Conservation (phyloP, 2,329 filamentous ascomycete genomes). For the Zymoseptoria crescenta region DNA sequence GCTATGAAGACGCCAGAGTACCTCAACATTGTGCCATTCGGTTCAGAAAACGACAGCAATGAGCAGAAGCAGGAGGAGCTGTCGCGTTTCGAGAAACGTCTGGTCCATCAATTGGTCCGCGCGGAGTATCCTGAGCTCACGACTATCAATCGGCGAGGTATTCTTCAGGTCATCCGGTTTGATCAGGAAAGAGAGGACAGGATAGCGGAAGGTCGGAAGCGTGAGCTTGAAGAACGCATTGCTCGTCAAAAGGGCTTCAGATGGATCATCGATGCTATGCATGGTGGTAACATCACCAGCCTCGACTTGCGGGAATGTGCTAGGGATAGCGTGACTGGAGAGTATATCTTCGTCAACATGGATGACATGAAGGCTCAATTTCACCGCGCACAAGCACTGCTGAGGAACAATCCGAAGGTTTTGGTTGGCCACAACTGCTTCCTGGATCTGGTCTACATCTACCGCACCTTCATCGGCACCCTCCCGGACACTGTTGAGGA, state of each 20-base stretch:
- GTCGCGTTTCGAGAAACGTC: slow-evolving; percentile 54
- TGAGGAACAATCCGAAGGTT: slow-evolving; percentile 42
- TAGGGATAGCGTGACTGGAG: slow-evolving; percentile 28
- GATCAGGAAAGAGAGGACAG: slow-evolving; percentile 39
- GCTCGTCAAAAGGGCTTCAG: slow-evolving; percentile 41
- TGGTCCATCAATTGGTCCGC: slow-evolving; percentile 60
- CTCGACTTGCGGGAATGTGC: slow-evolving; percentile 34
- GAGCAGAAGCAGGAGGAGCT: slow-evolving; percentile 28
- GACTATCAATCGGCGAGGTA: slow-evolving; percentile 36
- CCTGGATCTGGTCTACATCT: slow-evolving; percentile 56
- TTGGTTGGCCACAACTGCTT: slow-evolving; percentile 60
- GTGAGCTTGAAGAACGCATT: slow-evolving; percentile 35
- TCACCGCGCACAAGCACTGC: slow-evolving; percentile 32
- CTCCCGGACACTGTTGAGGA: slow-evolving; percentile 48
- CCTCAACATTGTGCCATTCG: slow-evolving; percentile 28
- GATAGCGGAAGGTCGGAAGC: slow-evolving; percentile 32
- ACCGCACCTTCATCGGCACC: slow-evolving; percentile 52
- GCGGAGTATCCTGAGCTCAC: slow-evolving; percentile 48
- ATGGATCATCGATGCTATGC: slow-evolving; percentile 44
- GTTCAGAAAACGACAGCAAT: slow-evolving; percentile 10
- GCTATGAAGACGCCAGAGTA: slow-evolving; percentile 19
- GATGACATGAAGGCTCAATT: slow-evolving; percentile 32
- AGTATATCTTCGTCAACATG: slow-evolving; percentile 30
- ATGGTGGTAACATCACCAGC: slow-evolving; percentile 30
- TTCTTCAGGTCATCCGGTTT: slow-evolving; percentile 36